phyloP scores from a whole-genome alignment of 371 early-diverging fungal genomes.

The Rhizopus delemar region DNA sequence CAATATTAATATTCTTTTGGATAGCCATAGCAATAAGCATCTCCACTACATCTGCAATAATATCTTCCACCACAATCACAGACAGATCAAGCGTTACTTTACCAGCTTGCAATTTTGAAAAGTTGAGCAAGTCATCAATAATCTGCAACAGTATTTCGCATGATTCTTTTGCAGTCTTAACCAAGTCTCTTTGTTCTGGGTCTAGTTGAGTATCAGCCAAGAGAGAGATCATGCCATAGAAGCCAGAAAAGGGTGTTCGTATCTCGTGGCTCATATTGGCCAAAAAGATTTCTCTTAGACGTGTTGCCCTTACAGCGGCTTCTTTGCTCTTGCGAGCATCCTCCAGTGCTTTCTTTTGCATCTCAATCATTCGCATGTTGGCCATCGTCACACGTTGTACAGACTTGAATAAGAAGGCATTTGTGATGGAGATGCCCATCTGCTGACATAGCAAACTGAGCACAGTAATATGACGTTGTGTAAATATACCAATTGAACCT shows the following conservation, averaged over 20 bases:
- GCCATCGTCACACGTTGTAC: conserved; percentile 46
- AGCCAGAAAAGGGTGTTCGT: conserved; percentile 61
- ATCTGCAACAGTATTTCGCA: conserved; percentile 63
- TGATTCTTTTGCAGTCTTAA: conserved; percentile 59
- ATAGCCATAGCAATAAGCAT: conserved; percentile 58
- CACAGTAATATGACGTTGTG: conserved; percentile 57
- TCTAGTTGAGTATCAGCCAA: conserved; percentile 55
- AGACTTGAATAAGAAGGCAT: conserved; percentile 55
- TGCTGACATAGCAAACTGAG: conserved; percentile 60
- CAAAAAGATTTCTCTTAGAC: conserved; percentile 53
- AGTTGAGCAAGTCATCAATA: conserved; percentile 66
- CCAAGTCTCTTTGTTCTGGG: conserved; percentile 60
- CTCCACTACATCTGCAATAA: conserved; percentile 58
- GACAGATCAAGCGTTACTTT: conserved; percentile 57
- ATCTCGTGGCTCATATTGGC: conserved; percentile 64
- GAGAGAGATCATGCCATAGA: conserved; percentile 61
- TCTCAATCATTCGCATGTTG: conserved; percentile 48
- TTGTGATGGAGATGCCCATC: conserved; percentile 62
- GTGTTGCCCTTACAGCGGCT: conserved; percentile 47
- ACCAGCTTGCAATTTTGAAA: conserved; percentile 65
- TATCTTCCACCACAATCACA: conserved; percentile 51
- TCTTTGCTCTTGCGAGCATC: conserved; percentile 49
- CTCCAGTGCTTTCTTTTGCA: conserved; percentile 49
- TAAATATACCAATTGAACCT: conserved; percentile 56
- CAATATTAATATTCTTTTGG: conserved; percentile 51